Percentiles rank a stretch among this genome's conserved stretches.
These are phyloP conservation scores for Nitzschia sp. DNA, from an alignment of 108 stramenopile species.

Conservation along the genomic window DNA sequence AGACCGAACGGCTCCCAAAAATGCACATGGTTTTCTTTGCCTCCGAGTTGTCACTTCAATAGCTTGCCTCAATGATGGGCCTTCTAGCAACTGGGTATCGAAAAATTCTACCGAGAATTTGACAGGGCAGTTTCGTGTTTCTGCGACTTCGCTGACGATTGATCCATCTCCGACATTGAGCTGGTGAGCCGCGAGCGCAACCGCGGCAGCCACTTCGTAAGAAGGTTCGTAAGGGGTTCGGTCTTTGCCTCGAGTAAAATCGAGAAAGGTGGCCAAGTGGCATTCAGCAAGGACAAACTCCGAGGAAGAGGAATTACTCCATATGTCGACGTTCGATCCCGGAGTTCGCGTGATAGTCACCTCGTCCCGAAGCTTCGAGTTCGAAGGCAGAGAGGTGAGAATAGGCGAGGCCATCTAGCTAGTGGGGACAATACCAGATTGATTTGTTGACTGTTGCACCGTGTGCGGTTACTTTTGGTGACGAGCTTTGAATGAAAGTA, in stretches of 20 bases:
- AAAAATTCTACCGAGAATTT: conserved; percentile 32
- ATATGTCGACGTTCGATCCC: conserved; percentile 22
- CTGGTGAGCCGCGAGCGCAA: conserved; percentile 42
- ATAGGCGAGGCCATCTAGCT: background rate
- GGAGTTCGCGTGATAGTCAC: conserved; percentile 4
- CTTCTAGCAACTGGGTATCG: background rate
- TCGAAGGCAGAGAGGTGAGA: background rate
- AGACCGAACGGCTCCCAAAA: conserved; percentile 45
- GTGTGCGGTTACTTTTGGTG: too few relatives aligned
- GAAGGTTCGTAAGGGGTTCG: background rate
- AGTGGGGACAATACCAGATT: too few relatives aligned
- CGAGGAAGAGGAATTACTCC: conserved; percentile 11
- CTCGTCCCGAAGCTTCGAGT: background rate
- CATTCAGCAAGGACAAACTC: background rate
- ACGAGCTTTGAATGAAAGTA: too few relatives aligned
- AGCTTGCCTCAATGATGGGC: background rate
- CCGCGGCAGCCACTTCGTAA: conserved; percentile 8
- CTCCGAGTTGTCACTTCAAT: background rate
- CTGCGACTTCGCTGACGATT: conserved; percentile 35
- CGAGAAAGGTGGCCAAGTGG: background rate
- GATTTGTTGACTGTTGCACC: too few relatives aligned
- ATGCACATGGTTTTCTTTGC: conserved; percentile 40
- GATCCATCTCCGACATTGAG: conserved; percentile 51
- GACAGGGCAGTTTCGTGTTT: conserved; percentile 32
- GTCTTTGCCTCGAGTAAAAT: conserved; percentile 5